Conservation (phyloP, 352 stramenopile genomes). For the Plasmopara muralis region DNA sequence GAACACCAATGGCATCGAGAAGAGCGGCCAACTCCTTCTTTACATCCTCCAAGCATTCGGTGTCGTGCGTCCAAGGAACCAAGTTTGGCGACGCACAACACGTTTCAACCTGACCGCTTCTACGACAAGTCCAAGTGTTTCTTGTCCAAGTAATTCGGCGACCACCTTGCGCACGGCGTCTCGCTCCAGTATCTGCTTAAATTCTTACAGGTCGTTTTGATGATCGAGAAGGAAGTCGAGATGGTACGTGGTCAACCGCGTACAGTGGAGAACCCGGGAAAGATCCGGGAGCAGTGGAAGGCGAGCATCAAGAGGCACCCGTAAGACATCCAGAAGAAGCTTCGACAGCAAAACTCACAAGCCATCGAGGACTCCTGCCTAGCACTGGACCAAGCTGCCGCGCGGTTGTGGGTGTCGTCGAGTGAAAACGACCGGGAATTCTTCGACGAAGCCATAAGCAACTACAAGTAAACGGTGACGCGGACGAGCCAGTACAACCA, state of each 20-base stretch:
- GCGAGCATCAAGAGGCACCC: background rate
- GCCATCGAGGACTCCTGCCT: background rate
- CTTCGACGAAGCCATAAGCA: background rate
- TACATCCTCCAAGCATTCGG: background rate
- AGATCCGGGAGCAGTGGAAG: background rate
- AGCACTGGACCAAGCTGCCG: background rate
- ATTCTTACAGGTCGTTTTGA: background rate
- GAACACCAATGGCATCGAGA: background rate
- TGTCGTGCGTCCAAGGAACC: background rate
- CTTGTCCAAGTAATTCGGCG: background rate
- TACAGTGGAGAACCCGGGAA: background rate
- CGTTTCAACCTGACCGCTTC: background rate
- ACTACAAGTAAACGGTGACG: constrained; percentile 1
- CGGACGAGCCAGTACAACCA: constrained; percentile 1
- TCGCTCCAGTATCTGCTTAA: background rate
- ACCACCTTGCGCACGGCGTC: background rate
- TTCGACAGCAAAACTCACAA: background rate
- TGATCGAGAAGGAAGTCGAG: background rate
- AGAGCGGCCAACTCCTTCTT: background rate
- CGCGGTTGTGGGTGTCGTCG: background rate
- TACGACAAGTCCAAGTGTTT: background rate
- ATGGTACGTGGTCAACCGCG: background rate
- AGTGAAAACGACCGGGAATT: background rate
- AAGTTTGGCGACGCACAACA: background rate
- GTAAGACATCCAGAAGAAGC: background rate